These are phyloP conservation scores for Termitomyces sp. DNA, from an alignment of 768 basidiomycete species.

Conservation along the genomic window DNA sequence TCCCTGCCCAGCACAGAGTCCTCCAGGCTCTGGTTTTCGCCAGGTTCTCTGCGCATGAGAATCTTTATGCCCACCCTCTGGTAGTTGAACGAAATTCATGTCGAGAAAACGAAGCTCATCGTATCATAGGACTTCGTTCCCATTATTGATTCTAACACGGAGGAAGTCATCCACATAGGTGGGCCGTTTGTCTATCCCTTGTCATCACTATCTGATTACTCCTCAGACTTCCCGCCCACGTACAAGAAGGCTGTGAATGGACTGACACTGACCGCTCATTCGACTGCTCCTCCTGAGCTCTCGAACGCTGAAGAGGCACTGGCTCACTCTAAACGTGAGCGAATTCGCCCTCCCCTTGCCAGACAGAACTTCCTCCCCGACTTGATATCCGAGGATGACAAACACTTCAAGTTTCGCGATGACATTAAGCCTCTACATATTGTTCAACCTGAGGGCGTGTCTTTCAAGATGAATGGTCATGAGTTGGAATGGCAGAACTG, in stretches of 20 bases:
- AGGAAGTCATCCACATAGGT: constrained; percentile 76
- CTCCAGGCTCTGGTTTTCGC: constrained; percentile 83
- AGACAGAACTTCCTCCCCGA: constrained; percentile 83
- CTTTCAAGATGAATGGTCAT: constrained; percentile 78
- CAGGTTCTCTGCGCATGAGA: constrained; percentile 71
- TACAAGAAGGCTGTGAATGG: constrained; percentile 47
- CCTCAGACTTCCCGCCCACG: constrained; percentile 66
- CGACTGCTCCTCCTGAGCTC: constrained; percentile 39
- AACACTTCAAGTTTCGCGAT: constrained; percentile 53
- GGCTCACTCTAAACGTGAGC: constrained; percentile 50
- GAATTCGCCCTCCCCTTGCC: constrained; percentile 69
- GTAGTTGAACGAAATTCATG: constrained; percentile 29
- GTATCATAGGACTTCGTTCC: constrained; percentile 64
- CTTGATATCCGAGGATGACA: constrained; percentile 55
- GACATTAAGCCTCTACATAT: constrained; percentile 82
- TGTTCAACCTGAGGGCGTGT: constrained; percentile 86
- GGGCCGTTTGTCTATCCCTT: neutral
- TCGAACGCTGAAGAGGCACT: constrained; percentile 38
- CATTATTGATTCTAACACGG: constrained; percentile 63
- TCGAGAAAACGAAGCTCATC: constrained; percentile 1
- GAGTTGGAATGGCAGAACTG: constrained; percentile 92
- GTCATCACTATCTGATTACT: neutral
- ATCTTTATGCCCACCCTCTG: constrained; percentile 87
- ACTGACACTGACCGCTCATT: constrained; percentile 30
- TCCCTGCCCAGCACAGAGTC: constrained; percentile 60